Base-by-base conservation (phyloP, 176 grass and related monocot species). In the Oropetium thomaeum region DNA sequence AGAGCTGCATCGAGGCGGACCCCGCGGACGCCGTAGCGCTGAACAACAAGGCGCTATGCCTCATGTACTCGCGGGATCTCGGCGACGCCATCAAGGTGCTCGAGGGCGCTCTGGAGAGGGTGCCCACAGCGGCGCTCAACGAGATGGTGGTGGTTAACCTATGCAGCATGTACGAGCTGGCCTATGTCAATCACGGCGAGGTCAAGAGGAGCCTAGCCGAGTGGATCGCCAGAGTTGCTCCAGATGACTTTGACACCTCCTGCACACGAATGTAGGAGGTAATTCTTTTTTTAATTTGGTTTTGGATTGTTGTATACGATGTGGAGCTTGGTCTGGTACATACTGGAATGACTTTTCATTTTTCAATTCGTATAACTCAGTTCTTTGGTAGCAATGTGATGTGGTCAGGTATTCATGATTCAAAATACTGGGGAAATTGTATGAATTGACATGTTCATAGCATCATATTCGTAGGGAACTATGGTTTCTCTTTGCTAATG, bases 101-200 rank as follows among this genome's bases (percentile, higher is more conserved):
- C 19, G 95, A 98, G 71, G 83, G 67, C 15, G 91, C 89, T 27
- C 84, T 98, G 14, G 95, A 98, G 89, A 87, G 76, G 35, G 71
- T 90, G 4, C 86, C 91, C 45, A 98, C 95, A 7, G 84, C 83
- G 16, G 86, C 91, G 1, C 73, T 98, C 48, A 91, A 94, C 4
- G 95, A 98, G 89, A 92, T 84, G 13, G 45, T 98, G 62, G 87
- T 98, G 49, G 86, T 94, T n/a, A 94, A 93, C 74, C 69, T 97
- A 44, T 93, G 93, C 86, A 93, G 93, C 47, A 93, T 97, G 93
- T 97, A 93, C 37, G 93, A 97, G 84, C 93, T 97, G 49, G 93
- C 93, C 23, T 92, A 49, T 29, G 89, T 96, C 78, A 96, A 92
- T 64, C 81, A 92, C 45, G 73, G 61, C 10, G 89, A 92, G 43